phyloP scores from a whole-genome alignment of 177 flowering plant genomes.

The Vitis hybrid region DNA sequence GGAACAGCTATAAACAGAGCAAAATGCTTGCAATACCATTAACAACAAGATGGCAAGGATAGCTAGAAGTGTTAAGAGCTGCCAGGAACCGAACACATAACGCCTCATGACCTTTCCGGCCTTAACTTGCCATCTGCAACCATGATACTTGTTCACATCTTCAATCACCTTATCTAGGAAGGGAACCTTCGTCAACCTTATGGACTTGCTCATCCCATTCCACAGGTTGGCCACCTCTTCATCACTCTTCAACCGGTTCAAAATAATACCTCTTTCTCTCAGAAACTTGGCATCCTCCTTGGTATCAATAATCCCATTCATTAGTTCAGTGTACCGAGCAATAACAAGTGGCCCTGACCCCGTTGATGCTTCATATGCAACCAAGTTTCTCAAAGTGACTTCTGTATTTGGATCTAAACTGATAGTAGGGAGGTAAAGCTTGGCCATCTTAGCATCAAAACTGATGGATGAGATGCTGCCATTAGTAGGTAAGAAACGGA shows the following conservation, averaged over 20 bases:
- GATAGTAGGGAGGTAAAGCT: conserved; percentile 22
- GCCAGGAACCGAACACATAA: conserved; percentile 26
- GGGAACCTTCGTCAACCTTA: conserved; percentile 21
- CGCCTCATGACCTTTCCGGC: conserved; percentile 12
- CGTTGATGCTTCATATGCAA: conserved; percentile 31
- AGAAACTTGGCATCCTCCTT: conserved; percentile 27
- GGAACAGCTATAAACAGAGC: conserved; percentile 29
- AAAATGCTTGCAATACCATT: conserved; percentile 31
- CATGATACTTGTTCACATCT: too few relatives aligned
- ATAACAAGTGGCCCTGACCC: conserved; percentile 23
- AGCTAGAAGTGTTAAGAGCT: conserved; percentile 20
- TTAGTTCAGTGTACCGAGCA: conserved; percentile 28
- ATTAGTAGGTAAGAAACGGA: conserved; percentile 15
- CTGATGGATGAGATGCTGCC: conserved; percentile 19
- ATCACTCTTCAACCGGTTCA: conserved; percentile 26
- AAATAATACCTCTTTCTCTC: conserved; percentile 19
- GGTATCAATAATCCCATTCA: conserved; percentile 31
- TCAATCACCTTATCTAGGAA: not conserved
- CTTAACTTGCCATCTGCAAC: not conserved
- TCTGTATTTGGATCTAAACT: conserved; percentile 23
- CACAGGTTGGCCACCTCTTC: conserved; percentile 21
- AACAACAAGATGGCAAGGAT: conserved; percentile 9
- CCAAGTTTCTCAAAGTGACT: conserved; percentile 27
- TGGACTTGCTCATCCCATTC: conserved; percentile 33
- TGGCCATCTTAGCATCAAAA: conserved; percentile 18